phyloP scores from a whole-genome alignment of 495 filamentous ascomycete genomes.

The Xylaria grammica region DNA sequence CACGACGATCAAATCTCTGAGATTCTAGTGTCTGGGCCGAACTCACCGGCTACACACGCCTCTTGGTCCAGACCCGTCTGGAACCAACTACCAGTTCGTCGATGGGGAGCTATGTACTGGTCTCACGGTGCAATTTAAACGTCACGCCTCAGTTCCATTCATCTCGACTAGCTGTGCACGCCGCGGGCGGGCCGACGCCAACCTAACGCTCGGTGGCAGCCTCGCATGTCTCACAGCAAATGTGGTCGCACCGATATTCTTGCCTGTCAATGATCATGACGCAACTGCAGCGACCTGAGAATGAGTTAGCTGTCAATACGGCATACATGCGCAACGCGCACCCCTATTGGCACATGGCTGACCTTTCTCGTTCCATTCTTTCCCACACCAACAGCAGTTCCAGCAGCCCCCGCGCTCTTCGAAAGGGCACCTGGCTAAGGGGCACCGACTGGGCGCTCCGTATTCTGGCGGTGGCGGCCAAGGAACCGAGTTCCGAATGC shows the following conservation, averaged over 20 bases:
- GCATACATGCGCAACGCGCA: neutral
- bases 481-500: constrained; percentile 40
- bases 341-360: constrained; percentile 2
- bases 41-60: constrained; percentile 12
- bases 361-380: constrained; percentile 44
- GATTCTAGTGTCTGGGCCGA: neutral
- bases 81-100: neutral
- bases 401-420: constrained; percentile 43
- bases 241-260: constrained; percentile 46
- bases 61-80: neutral
- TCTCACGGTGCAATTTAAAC: neutral
- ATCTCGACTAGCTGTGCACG: constrained; percentile 5
- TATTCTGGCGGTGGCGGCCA: constrained; percentile 44
- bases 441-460: constrained; percentile 37
- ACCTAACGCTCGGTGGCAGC: constrained; percentile 34
- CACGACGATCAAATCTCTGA: neutral
- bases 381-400: constrained; percentile 51
- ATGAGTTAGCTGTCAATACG: neutral
- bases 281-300: constrained; percentile 44
- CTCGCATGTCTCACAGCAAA: constrained; percentile 45
- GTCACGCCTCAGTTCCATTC: constrained; percentile 2
- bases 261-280: constrained; percentile 48
- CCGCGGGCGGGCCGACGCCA: neutral
- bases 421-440: constrained; percentile 43
- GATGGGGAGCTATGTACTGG: neutral